Evolutionary conservation across 1,139 yeast genomes (phyloP).

Genomic region (Blastobotrys proliferans): DNA sequence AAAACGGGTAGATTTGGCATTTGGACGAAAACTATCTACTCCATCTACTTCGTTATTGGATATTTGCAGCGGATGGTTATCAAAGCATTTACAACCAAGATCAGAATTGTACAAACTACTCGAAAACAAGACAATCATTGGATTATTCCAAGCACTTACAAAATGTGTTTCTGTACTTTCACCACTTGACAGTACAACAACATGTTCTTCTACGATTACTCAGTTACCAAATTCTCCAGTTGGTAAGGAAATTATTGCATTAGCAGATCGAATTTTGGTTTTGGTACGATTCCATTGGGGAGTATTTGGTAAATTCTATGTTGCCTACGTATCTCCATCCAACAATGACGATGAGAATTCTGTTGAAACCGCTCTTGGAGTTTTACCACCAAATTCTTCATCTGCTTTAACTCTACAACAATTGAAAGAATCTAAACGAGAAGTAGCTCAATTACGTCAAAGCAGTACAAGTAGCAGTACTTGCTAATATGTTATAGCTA

Average conservation of each 20-base stretch:
- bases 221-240: constrained; percentile 21
- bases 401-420: constrained; percentile 1
- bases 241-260: constrained; percentile 45
- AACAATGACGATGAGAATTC: constrained; percentile 5
- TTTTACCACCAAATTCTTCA: constrained; percentile 2
- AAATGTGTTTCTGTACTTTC: constrained; percentile 21
- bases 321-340: constrained; percentile 21
- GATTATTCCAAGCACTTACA: constrained; percentile 22
- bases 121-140: constrained; percentile 45
- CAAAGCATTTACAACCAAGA: constrained; percentile 79
- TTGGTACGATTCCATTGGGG: constrained; percentile 68
- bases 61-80: constrained; percentile 74
- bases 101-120: constrained; percentile 75
- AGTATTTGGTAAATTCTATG: constrained; percentile 51
- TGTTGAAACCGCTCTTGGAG: constrained; percentile 1
- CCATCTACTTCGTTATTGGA: constrained; percentile 40
- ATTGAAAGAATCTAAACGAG: constrained; percentile 8
- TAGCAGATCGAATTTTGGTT: constrained; percentile 52
- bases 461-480: constrained; percentile 7
- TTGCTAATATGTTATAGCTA: constrained; percentile 1
- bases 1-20: constrained; percentile 37
- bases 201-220: constrained; percentile 21
- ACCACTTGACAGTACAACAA: constrained; percentile 22
- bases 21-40: constrained; percentile 31
- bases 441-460: constrained; percentile 9